Percentiles rank a stretch among this genome's conserved stretches.
Evolutionary conservation across 352 stramenopile genomes (phyloP).

Genomic region (Phytophthora fragariaefolia): DNA sequence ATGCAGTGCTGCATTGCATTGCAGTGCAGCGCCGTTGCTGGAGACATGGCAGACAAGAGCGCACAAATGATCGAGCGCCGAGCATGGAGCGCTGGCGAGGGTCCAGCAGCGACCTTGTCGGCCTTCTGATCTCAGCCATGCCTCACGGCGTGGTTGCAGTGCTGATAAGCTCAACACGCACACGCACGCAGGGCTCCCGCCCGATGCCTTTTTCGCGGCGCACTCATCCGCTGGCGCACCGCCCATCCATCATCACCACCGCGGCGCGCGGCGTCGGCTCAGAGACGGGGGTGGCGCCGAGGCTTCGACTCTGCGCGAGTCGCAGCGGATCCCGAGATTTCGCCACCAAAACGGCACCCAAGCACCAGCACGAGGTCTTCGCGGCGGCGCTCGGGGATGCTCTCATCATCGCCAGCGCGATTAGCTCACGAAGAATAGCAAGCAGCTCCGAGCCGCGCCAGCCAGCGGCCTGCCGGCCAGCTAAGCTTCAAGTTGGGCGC

Average conservation of each 20-base stretch:
- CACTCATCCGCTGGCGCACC: slow-evolving; percentile 16
- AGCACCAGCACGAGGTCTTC: slow-evolving; percentile 5
- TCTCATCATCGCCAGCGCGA: slow-evolving; percentile 3
- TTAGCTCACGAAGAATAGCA: slow-evolving; percentile 19
- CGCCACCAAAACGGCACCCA: slow-evolving; percentile 15
- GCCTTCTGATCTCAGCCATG: not conserved
- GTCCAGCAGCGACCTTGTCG: slow-evolving; percentile 9
- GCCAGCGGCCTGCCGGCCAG: not conserved
- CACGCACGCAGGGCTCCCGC: not conserved
- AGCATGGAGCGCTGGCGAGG: slow-evolving; percentile 5
- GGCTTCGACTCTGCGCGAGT: not conserved
- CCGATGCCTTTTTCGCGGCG: slow-evolving; percentile 24
- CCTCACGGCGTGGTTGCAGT: slow-evolving; percentile 20
- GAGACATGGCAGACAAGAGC: not conserved
- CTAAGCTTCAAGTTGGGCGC: slow-evolving; percentile 26
- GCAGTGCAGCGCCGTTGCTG: not conserved
- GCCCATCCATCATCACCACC: slow-evolving; percentile 21
- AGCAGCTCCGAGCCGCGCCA: slow-evolving; percentile 4
- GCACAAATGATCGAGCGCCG: slow-evolving; percentile 17
- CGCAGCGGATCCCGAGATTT: slow-evolving; percentile 17
- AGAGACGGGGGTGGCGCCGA: slow-evolving; percentile 14
- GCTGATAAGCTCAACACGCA: not conserved
- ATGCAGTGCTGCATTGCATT: too few species aligned
- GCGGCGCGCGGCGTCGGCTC: slow-evolving; percentile 12
- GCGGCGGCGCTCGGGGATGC: not conserved